Percentiles rank a stretch among this genome's conserved stretches.
Conservation (phyloP, 73 alveolate genomes). For the Blepharisma stoltei region DNA sequence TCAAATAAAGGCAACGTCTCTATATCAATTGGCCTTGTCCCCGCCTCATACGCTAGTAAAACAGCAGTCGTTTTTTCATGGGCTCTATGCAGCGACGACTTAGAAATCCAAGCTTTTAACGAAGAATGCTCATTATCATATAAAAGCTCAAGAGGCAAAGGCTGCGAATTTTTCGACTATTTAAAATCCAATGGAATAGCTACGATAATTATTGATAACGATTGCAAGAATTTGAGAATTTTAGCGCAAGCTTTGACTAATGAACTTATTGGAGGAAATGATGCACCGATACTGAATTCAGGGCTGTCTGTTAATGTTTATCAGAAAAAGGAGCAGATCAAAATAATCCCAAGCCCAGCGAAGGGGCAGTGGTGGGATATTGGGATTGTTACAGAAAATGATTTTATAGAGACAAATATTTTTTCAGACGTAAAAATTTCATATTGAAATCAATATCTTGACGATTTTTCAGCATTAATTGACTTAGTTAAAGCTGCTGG, state of each 20-base stretch:
- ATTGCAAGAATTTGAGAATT: neutral
- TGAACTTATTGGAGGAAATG: neutral
- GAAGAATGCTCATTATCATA: too few species aligned
- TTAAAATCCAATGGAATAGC: neutral
- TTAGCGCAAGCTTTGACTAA: neutral
- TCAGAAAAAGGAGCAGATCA: neutral
- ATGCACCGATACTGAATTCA: neutral
- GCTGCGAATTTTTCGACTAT: neutral
- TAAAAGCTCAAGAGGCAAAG: neutral
- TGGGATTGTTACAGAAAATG: neutral
- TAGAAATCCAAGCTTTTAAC: neutral
- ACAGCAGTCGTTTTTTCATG: constrained; percentile 10
- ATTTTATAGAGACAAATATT: constrained; percentile 21
- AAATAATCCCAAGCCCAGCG: constrained; percentile 15
- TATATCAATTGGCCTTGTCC: neutral
- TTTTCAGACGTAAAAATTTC: neutral
- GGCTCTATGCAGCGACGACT: neutral
- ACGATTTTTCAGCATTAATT: constrained; percentile 8
- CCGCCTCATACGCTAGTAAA: neutral
- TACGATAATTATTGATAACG: neutral
- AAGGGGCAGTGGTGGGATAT: constrained; percentile 23
- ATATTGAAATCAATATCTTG: constrained; percentile 3
- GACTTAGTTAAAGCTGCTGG: neutral
- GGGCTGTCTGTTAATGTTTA: neutral
- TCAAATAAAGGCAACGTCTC: neutral